phyloP scores from a whole-genome alignment of 139 green algal genomes.

The Desmodesmus armatus region DNA sequence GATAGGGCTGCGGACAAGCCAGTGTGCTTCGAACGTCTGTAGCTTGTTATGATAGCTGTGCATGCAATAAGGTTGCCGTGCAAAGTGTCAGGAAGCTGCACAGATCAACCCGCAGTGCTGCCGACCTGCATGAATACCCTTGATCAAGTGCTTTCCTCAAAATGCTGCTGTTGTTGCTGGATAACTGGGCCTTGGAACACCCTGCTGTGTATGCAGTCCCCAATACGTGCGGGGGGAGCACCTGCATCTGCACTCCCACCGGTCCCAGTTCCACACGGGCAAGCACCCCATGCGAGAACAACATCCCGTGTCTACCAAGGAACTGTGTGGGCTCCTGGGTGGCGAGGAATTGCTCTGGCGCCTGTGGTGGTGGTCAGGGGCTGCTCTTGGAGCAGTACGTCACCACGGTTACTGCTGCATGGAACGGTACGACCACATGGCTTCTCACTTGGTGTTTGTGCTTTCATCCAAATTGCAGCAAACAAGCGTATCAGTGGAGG shows the following conservation, averaged over 20 bases:
- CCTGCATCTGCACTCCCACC: background rate
- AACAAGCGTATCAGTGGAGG: background rate
- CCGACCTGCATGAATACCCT: too few relatives aligned
- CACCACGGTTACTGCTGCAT: background rate
- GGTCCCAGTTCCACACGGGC: background rate
- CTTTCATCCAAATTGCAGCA: background rate
- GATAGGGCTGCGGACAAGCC: too few relatives aligned
- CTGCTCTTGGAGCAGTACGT: background rate
- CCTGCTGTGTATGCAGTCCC: too few relatives aligned
- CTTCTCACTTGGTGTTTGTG: background rate
- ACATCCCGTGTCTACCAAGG: background rate
- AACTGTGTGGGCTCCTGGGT: constrained; percentile 9
- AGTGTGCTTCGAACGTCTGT: too few relatives aligned
- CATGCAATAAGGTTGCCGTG: too few relatives aligned
- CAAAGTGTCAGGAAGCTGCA: too few relatives aligned
- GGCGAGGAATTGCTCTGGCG: background rate
- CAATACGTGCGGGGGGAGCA: background rate
- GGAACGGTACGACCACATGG: background rate
- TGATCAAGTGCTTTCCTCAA: too few relatives aligned
- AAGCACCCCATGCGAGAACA: background rate
- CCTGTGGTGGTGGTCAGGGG: background rate
- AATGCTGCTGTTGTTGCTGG: too few relatives aligned
- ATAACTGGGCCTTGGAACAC: too few relatives aligned
- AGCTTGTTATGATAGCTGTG: too few relatives aligned
- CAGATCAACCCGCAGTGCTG: too few relatives aligned